Evolutionary conservation across 2,329 filamentous ascomycete species (phyloP).

Genomic region (Ophiostoma piceae): DNA sequence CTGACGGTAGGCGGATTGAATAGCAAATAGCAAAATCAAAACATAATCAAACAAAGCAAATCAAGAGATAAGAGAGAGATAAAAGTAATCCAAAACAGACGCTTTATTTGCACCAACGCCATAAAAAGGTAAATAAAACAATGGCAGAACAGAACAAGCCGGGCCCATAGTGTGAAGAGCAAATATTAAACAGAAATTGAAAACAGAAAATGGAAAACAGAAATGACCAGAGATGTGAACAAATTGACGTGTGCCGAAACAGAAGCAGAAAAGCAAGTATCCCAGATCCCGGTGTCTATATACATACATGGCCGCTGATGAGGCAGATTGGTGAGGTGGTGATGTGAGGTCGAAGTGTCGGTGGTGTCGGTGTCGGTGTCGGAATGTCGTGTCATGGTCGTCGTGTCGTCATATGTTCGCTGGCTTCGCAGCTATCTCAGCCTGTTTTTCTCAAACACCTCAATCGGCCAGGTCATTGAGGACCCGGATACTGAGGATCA

Average conservation of each 20-base stretch:
- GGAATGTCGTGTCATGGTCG: slow-evolving; percentile 19
- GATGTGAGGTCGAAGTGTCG: neutral
- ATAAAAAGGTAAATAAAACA: slow-evolving; percentile 10
- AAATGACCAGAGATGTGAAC: neutral
- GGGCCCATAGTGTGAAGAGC: neutral
- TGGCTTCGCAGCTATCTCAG: slow-evolving; percentile 5
- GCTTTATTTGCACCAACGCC: slow-evolving; percentile 21
- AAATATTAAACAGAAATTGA: neutral
- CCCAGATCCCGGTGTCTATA: slow-evolving; percentile 20
- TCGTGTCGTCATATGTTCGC: slow-evolving; percentile 21
- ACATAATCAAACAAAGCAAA: neutral
- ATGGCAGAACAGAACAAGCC: slow-evolving; percentile 12
- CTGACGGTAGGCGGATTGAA: too few relatives aligned
- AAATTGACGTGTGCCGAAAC: slow-evolving; percentile 17
- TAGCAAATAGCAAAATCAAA: too few relatives aligned
- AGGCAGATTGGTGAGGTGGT: slow-evolving; percentile 9
- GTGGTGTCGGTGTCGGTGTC: neutral
- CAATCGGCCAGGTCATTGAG: slow-evolving; percentile 55
- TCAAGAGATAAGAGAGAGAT: neutral
- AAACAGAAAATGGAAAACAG: neutral
- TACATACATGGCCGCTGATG: slow-evolving; percentile 18
- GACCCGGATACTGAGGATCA: slow-evolving; percentile 89
- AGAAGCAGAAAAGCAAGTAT: slow-evolving; percentile 9
- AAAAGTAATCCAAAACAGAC: slow-evolving; percentile 9
- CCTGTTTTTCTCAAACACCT: neutral